A percentile compares a stretch with the other conserved stretches of the same genome.
Evolutionary conservation across 1,284 basidiomycete genomes (phyloP).

Genomic region (Hortiboletus rubellus): DNA sequence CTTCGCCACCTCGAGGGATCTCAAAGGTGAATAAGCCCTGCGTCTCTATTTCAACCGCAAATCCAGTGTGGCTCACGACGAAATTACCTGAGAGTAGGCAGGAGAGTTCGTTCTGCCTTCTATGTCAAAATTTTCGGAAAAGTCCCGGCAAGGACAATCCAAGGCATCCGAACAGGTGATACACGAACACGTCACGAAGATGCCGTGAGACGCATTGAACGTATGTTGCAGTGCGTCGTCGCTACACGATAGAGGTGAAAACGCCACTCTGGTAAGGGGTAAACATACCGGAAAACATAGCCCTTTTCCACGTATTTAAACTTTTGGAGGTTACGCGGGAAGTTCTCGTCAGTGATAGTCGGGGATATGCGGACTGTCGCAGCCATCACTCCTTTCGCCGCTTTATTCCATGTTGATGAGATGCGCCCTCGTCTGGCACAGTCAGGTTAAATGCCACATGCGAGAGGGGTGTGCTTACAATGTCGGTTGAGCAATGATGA

Average conservation of each 20-base stretch:
- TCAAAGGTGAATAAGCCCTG: conserved; percentile 54
- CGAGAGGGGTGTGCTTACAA: conserved; percentile 22
- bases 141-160: conserved; percentile 35
- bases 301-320: conserved; percentile 55
- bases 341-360: conserved; percentile 46
- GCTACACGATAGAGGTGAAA: conserved; percentile 17
- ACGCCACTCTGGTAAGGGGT: not conserved
- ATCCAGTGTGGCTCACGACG: conserved; percentile 14
- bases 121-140: conserved; percentile 27
- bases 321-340: conserved; percentile 41
- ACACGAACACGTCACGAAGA: conserved; percentile 38
- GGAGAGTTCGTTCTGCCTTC: conserved; percentile 24
- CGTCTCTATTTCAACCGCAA: conserved; percentile 1
- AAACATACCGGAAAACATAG: conserved; percentile 46
- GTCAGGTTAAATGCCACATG: conserved; percentile 1
- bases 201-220: conserved; percentile 23
- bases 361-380: conserved; percentile 49
- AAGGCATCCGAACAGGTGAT: conserved; percentile 28
- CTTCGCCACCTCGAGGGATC: conserved; percentile 45
- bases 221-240: conserved; percentile 19
- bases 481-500: conserved; percentile 24
- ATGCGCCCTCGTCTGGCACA: conserved; percentile 33
- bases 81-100: conserved; percentile 44
- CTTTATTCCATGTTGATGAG: conserved; percentile 42
- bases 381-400: conserved; percentile 39